A percentile compares a stretch with the other conserved stretches of the same genome.
Evolutionary conservation across 192 early-diverging fungal species (phyloP).

Genomic region (Gamsiella multidivaricata): DNA sequence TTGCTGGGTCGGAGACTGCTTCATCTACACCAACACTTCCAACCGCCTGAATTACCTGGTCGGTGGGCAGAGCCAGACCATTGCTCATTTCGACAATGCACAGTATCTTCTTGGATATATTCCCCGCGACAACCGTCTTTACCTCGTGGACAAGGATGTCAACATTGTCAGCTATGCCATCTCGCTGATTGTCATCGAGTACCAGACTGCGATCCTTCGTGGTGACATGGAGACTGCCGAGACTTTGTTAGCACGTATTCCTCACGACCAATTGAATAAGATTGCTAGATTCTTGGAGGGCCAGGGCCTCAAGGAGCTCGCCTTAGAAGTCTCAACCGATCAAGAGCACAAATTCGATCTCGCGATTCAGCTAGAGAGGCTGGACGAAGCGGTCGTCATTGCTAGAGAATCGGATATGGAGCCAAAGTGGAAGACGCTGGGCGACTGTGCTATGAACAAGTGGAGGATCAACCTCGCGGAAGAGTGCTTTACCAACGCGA

Average conservation of each 20-base stretch:
- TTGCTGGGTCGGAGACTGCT: conserved; percentile 99
- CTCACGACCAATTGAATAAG: conserved; percentile 87
- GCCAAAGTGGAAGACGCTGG: conserved; percentile 94
- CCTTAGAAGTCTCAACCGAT: conserved; percentile 94
- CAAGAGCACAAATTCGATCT: conserved; percentile 97
- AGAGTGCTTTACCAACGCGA: conserved; percentile 87
- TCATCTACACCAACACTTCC: conserved; percentile 93
- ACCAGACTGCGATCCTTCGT: conserved; percentile 96
- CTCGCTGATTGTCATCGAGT: conserved; percentile 95
- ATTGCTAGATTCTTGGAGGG: conserved; percentile 96
- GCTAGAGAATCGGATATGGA: conserved; percentile 86
- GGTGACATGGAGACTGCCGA: conserved; percentile 90
- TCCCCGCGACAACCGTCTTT: conserved; percentile 93
- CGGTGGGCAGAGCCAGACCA: conserved; percentile 92
- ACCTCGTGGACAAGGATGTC: conserved; percentile 94
- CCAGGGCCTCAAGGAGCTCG: conserved; percentile 92
- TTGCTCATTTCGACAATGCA: conserved; percentile 92
- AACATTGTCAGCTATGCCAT: conserved; percentile 91
- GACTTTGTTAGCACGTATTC: conserved; percentile 83
- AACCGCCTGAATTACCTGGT: conserved; percentile 98
- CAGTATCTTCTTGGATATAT: conserved; percentile 97
- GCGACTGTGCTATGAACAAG: conserved; percentile 85
- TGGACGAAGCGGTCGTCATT: conserved; percentile 89
- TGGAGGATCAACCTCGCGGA: conserved; percentile 95
- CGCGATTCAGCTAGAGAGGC: conserved; percentile 85